These are phyloP conservation scores for Oryza nivara DNA, from an alignment of 176 grass and related monocot genomes.

Conservation along the genomic window DNA sequence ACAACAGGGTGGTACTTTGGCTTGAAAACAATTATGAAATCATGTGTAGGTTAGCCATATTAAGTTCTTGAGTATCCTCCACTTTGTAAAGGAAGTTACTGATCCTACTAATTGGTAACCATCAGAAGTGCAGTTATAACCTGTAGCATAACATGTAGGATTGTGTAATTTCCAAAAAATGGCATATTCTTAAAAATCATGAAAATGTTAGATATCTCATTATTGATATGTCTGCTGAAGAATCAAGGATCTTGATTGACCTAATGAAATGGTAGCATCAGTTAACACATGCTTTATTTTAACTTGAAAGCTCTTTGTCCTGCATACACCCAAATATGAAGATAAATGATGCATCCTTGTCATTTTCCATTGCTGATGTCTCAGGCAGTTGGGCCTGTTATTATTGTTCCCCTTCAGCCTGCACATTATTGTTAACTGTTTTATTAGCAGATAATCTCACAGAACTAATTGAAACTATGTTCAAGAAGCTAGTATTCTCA, in stretches of 20 bases:
- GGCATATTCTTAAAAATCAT: background rate
- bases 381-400: background rate
- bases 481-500: background rate
- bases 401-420: background rate
- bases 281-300: background rate
- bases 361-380: constrained; percentile 22
- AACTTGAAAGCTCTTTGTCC: background rate
- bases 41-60: background rate
- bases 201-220: background rate
- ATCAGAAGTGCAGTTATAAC: background rate
- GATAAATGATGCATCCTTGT: background rate
- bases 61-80: background rate
- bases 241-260: background rate
- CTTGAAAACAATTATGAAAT: background rate
- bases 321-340: background rate
- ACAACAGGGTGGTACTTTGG: background rate
- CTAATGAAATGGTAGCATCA: background rate
- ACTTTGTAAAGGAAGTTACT: background rate
- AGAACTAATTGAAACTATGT: background rate
- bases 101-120: background rate
- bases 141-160: background rate
- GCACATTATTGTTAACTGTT: background rate
- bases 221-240: background rate
- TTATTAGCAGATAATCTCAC: background rate
- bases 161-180: background rate